Evolutionary conservation across 192 early-diverging fungal species (phyloP), one percentile per base, ranked within the genome.

Genomic region (Coemansia sp.): DNA sequence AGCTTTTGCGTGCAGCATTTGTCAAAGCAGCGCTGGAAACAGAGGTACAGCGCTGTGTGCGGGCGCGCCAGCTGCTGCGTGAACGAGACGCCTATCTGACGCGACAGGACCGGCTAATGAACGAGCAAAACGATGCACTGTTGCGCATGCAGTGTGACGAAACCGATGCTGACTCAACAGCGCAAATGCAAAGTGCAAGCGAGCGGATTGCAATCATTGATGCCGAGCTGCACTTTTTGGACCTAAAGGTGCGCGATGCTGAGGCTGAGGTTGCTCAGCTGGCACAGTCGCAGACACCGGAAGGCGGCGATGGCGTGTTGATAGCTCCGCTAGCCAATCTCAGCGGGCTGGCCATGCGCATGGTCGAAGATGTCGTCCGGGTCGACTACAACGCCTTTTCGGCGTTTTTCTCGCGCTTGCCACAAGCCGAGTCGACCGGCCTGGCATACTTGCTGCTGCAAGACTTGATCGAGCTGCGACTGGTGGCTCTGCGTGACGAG

Each of bases 281-380:
- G 17, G 65, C 66, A 10, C 17, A 49, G 46, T 53, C 45, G 31
- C 45, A 34, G 16, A 4, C 43, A 32, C 15, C 30, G 0, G 56
- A 49, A 2, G 43, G 26, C 10, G 55, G 42, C 36, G 41, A 50
- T 31, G 66, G 66, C 1, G 36, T 65, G 18, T n/a, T 54, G 40
- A 34, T 58, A 5, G 43, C 62, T 1, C 62, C 73, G 0, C 41
- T 46, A 10, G 58, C 64, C n/a, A 76, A 76, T 34, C 68, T 76
- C 45, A 76, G 73, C 52, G 73, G 73, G 11, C 52, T 76, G 58
- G 73, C 73, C 12, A 76, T 76, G 73, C 73, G 73, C 55, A 76
- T 76, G 66, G 73, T 76, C 12, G 73, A 76, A 54, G 73, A 76
- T 16, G 73, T 76, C 5, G 73, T 76, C 53, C 66, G 66, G 34